Percentiles rank a stretch among this genome's conserved stretches.
Evolutionary conservation across 1,139 yeast species (phyloP).

Genomic region (Saccharomyces hybrid): DNA sequence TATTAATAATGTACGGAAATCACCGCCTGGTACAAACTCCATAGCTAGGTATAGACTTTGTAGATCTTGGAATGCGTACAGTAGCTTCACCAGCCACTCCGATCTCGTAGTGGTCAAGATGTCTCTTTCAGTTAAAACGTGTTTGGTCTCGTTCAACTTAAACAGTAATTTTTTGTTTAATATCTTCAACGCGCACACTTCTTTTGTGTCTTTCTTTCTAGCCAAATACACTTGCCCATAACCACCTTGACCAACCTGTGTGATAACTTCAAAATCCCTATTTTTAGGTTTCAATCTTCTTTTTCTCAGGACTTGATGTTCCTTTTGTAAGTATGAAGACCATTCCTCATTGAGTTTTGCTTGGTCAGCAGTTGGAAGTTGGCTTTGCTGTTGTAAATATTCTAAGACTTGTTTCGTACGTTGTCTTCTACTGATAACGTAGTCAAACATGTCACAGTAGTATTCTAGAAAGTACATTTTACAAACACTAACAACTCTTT

Average conservation of each 20-base stretch:
- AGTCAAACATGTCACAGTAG: slow-evolving; percentile 93
- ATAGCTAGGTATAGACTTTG: slow-evolving; percentile 89
- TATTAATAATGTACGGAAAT: slow-evolving; percentile 86
- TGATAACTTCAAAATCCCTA: slow-evolving; percentile 90
- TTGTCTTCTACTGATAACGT: slow-evolving; percentile 78
- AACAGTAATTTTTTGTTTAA: slow-evolving; percentile 79
- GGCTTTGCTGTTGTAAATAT: slow-evolving; percentile 39
- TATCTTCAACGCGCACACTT: slow-evolving; percentile 90
- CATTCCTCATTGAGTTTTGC: slow-evolving; percentile 49
- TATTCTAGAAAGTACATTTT: slow-evolving; percentile 83
- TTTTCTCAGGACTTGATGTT: slow-evolving; percentile 75
- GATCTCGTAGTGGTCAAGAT: slow-evolving; percentile 89
- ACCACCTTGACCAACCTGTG: slow-evolving; percentile 99
- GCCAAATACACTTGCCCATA: slow-evolving; percentile 97
- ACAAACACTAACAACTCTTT: slow-evolving; percentile 74
- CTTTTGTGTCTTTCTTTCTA: slow-evolving; percentile 86
- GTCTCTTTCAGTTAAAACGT: slow-evolving; percentile 92
- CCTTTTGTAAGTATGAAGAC: slow-evolving; percentile 77
- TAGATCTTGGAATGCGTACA: slow-evolving; percentile 91
- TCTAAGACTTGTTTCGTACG: slow-evolving; percentile 61
- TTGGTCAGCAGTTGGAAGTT: slow-evolving; percentile 35
- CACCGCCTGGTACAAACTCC: slow-evolving; percentile 99
- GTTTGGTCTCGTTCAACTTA: slow-evolving; percentile 90
- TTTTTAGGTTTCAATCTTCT: slow-evolving; percentile 87
- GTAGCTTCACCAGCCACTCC: slow-evolving; percentile 89